Conservation (phyloP, 2,329 filamentous ascomycete genomes). For the Phialophora expanda region DNA sequence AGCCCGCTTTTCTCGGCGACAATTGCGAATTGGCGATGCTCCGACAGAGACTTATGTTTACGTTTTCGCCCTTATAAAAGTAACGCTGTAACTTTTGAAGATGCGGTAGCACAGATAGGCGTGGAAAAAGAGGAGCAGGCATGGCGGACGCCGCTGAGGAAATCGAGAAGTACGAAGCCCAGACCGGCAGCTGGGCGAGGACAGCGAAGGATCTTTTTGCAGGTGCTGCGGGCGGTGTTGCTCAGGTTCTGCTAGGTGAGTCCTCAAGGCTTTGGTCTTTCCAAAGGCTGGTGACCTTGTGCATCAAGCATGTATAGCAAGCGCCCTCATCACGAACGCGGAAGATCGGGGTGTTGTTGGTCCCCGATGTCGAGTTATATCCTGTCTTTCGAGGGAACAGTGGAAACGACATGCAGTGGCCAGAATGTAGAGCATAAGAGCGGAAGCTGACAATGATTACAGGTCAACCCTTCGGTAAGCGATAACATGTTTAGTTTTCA, state of each 20-base stretch:
- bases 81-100: neutral
- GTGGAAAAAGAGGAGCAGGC: constrained; percentile 9
- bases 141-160: constrained; percentile 31
- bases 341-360: neutral
- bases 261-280: constrained; percentile 35
- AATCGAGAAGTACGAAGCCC: constrained; percentile 32
- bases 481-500: neutral
- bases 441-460: constrained; percentile 22
- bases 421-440: neutral
- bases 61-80: neutral
- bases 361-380: neutral
- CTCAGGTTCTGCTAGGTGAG: constrained; percentile 90
- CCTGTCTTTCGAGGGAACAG: neutral
- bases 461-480: constrained; percentile 71
- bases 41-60: neutral
- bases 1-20: constrained; percentile 11
- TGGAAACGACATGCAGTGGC: neutral
- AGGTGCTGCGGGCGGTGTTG: constrained; percentile 87
- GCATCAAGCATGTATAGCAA: neutral
- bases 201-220: constrained; percentile 88
- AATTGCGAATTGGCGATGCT: constrained; percentile 1
- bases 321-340: neutral
- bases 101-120: constrained; percentile 10
- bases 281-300: neutral
- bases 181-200: constrained; percentile 55